Evolutionary conservation across 1,139 yeast species (phyloP).

Genomic region (Spathaspora jeffriesii): DNA sequence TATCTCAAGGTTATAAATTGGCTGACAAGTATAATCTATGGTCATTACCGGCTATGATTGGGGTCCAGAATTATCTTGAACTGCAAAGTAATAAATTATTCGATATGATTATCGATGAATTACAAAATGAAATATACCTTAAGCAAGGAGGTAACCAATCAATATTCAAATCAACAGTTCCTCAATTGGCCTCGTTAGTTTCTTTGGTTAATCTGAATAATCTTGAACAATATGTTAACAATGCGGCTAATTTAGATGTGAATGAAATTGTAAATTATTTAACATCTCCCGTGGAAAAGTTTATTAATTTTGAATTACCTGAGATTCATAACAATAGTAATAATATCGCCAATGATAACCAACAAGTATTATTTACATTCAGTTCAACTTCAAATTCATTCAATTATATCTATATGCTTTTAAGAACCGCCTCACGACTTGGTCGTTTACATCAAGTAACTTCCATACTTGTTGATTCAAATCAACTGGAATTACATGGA

Average conservation of each 20-base stretch:
- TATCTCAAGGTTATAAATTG: slow-evolving; percentile 54
- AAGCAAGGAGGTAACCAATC: slow-evolving; percentile 28
- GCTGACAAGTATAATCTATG: slow-evolving; percentile 65
- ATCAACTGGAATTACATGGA: slow-evolving; percentile 44
- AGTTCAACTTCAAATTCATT: slow-evolving; percentile 46
- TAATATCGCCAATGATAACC: background rate
- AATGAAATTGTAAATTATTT: slow-evolving; percentile 51
- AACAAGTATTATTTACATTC: slow-evolving; percentile 17
- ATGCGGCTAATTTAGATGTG: slow-evolving; percentile 59
- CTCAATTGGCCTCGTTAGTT: slow-evolving; percentile 37
- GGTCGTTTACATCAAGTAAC: slow-evolving; percentile 65
- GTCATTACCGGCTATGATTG: slow-evolving; percentile 60
- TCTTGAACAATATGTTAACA: slow-evolving; percentile 57
- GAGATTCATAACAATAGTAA: slow-evolving; percentile 25
- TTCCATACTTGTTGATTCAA: slow-evolving; percentile 48
- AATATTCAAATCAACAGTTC: slow-evolving; percentile 26
- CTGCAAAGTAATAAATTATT: slow-evolving; percentile 66
- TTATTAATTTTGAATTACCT: slow-evolving; percentile 33
- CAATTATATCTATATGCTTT: slow-evolving; percentile 54
- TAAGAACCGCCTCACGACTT: slow-evolving; percentile 61
- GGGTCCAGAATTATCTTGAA: slow-evolving; percentile 58
- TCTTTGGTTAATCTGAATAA: slow-evolving; percentile 42
- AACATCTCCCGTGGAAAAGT: slow-evolving; percentile 41
- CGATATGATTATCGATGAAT: slow-evolving; percentile 75
- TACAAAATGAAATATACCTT: slow-evolving; percentile 71